A percentile compares a stretch with the other conserved stretches of the same genome.
Evolutionary conservation across 352 stramenopile species (phyloP).

Genomic region (Phytophthora syringae): DNA sequence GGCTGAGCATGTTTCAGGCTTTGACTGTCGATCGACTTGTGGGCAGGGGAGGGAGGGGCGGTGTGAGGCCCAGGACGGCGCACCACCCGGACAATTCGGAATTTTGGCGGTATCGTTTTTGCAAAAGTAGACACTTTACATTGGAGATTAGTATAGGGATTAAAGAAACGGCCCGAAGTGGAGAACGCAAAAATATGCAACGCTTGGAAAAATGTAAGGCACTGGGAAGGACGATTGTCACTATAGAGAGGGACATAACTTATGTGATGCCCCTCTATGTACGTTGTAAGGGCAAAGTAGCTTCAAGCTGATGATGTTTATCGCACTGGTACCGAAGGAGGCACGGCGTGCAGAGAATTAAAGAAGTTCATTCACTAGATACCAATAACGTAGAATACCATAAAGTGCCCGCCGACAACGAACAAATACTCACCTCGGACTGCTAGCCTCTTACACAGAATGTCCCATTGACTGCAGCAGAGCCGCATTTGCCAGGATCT

Average conservation of each 20-base stretch:
- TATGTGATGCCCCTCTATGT: no score
- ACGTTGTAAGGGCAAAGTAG: no score
- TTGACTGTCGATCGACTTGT: constrained; percentile 21
- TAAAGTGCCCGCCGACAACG: constrained; percentile 4
- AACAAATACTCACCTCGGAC: constrained; percentile 13
- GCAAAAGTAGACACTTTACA: background rate
- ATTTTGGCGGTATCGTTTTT: constrained; percentile 14
- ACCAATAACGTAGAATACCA: constrained; percentile 23
- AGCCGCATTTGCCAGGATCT: constrained; percentile 77
- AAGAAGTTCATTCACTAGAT: constrained; percentile 24
- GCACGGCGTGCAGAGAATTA: background rate
- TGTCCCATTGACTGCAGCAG: constrained; percentile 73
- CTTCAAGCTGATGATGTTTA: no score
- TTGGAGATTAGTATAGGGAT: background rate
- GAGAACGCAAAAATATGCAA: constrained; percentile 38
- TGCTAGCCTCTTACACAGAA: constrained; percentile 19
- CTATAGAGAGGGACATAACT: no score
- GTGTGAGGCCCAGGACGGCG: constrained; percentile 17
- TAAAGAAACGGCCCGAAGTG: constrained; percentile 27
- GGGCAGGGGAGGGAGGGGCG: constrained; percentile 14
- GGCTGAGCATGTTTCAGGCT: constrained; percentile 47
- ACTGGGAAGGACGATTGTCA: no score
- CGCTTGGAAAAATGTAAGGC: no score
- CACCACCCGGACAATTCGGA: constrained; percentile 34
- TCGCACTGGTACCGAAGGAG: no score